Evolutionary conservation across 257 asterid genomes (phyloP), one percentile per base, ranked within the genome.

Genomic region (Galeopsis tetrahit): DNA sequence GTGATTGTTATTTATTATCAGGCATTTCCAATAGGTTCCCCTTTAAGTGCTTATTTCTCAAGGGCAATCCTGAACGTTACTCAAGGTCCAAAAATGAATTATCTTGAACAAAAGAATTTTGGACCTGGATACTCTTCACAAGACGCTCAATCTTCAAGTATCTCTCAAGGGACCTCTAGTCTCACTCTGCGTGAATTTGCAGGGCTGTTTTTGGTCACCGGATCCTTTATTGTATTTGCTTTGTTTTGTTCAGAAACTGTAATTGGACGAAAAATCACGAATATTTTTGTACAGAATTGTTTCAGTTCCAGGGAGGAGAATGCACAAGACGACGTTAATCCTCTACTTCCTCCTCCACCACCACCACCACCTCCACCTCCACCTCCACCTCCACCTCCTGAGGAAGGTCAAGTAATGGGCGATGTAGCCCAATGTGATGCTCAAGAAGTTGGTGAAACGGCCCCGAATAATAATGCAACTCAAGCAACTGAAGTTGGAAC

Each of bases 21-120:
- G 95, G 95, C 91, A 1, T 81, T 86, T 39, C 84, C 79, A 0
- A 0, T 34, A 5, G 88, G 72, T n/a, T 86, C 95, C 8, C 74
- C 75, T 0, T 76, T 88, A 35, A 74, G 36, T 3, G 35, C 65
- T 2, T 42, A 66, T 68, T 86, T 86, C 73, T 82, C 91, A 1
- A 78, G 68, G 71, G 95, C 90, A 15, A 84, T 88, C 32, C 35
- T 88, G 42, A 56, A 74, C 6, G 84, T 82, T 5, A 86, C 88
- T 10, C 86, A 82, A 43, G 71, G 84, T 36, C 13, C 80, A 3
- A 34, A 72, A 2, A 75, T 86, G 85, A 73, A 44, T 3, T 40
- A 5, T 0, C 52, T 84, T 0, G 80, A 84, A 70, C 72, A 75
- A 48, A 76, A 28, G 31, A 76, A 81, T 31, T 82, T 86, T 10